Base-by-base conservation (phyloP, 192 early-diverging fungal genomes). In the Thamnidium elegans region DNA sequence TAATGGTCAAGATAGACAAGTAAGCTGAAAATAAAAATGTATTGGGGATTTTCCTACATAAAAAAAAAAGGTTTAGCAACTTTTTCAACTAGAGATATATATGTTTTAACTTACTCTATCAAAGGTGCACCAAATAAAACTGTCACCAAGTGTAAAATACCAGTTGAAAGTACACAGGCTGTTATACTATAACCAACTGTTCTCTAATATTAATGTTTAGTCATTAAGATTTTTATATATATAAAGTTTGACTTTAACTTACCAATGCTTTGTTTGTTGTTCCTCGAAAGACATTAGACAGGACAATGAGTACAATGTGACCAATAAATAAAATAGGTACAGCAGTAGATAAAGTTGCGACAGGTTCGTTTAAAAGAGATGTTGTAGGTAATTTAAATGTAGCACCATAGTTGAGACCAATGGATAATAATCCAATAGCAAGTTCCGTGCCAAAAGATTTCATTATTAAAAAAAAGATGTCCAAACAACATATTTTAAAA, bases 91-190 rank as follows among this genome's bases (percentile, higher is more conserved):
- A 26, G 26, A 26, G 26, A 26, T 26, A 26, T 26, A 26, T 26
- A 26, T 26, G 26, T 1, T 26, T 26, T 44, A 30, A 59, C 65
- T 62, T 66, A 77, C 75, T 66, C 53, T 26, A 55, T 15, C 45
- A 73, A 56, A 21, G 70, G 59, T 20, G 71, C 71, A 36, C 75
- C 75, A 66, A 77, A 77, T 10, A 72, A 51, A 19, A 77, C 48
- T 11, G 67, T 56, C 1, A 77, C 36, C 6, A 69, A 15, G 59
- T 77, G 50, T 32, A 76, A 58, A 17, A 76, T 19, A 55, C 59
- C 55, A 3, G 63, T 55, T 19, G 50, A 46, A 23, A 63, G 43
- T 3, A 59, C 15, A 10, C 66, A 68, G 23, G 59, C n/a, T 11
- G 42, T 0, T 19, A 72, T 17, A n/a, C 70, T 52, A 2, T 17